Conservation (phyloP, 148 eudicot species). For the Selenicereus undatus region DNA sequence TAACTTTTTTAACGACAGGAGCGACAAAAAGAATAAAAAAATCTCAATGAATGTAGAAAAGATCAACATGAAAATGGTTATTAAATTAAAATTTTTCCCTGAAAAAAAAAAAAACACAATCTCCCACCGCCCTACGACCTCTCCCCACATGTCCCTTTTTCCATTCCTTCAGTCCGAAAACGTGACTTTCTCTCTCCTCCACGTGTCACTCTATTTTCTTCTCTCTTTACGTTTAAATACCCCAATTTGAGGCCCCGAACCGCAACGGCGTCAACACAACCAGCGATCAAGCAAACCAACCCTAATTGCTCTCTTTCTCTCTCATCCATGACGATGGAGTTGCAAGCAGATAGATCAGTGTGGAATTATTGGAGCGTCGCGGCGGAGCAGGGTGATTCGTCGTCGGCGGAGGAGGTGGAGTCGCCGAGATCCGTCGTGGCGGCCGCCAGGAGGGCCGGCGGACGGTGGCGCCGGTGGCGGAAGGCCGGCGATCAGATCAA, state of each 20-base stretch:
- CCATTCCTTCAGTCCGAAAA: slow-evolving; percentile 4
- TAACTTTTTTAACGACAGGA: background rate
- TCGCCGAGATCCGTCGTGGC: slow-evolving; percentile 25
- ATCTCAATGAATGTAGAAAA: background rate
- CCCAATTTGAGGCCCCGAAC: background rate
- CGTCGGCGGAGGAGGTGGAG: slow-evolving; percentile 28
- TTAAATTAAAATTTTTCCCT: background rate
- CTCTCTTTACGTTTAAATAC: background rate
- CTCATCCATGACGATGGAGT: slow-evolving; percentile 6
- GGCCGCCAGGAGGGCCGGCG: background rate
- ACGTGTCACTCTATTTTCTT: background rate
- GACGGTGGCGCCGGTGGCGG: slow-evolving; percentile 1
- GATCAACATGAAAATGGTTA: background rate
- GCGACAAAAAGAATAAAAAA: background rate
- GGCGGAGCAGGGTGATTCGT: slow-evolving; percentile 21
- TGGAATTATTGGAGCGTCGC: background rate
- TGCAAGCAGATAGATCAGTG: background rate
- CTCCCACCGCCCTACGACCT: background rate
- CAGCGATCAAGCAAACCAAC: background rate
- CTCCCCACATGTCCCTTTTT: background rate
- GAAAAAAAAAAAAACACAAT: background rate
- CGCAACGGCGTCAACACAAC: background rate
- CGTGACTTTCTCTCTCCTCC: slow-evolving; percentile 5
- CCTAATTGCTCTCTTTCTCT: background rate
- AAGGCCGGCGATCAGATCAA: background rate